Percentiles rank a stretch among this genome's conserved stretches.
Conservation (phyloP, 352 stramenopile genomes). For the Plasmopara viticola region DNA sequence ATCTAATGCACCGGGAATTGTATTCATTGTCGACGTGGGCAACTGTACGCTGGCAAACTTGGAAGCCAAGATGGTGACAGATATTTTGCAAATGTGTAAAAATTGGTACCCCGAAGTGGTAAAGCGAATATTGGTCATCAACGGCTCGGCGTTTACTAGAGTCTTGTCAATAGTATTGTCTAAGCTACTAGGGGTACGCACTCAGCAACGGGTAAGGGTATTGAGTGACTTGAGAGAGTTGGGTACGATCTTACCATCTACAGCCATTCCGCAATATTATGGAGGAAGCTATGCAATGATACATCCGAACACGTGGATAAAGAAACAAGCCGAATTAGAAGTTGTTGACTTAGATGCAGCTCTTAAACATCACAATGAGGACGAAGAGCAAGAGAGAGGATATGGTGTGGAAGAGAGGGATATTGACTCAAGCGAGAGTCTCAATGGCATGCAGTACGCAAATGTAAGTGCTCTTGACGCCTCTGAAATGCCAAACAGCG, state of each 20-base stretch:
- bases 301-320: constrained; percentile 50
- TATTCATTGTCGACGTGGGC: constrained; percentile 66
- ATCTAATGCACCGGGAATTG: constrained; percentile 46
- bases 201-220: constrained; percentile 47
- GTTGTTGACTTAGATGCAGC: constrained; percentile 49
- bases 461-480: constrained; percentile 52
- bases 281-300: constrained; percentile 51
- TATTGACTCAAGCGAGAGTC: constrained; percentile 26
- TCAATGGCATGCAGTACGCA: constrained; percentile 82
- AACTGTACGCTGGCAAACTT: constrained; percentile 40
- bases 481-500: constrained; percentile 64
- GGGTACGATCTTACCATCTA: constrained; percentile 34
- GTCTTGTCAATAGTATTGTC: constrained; percentile 47
- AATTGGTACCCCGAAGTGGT: constrained; percentile 62
- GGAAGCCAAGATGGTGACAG: constrained; percentile 58
- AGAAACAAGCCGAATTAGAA: constrained; percentile 67
- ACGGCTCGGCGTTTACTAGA: constrained; percentile 46
- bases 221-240: constrained; percentile 41
- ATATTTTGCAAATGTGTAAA: constrained; percentile 54
- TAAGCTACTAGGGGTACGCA: constrained; percentile 41
- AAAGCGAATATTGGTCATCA: constrained; percentile 53
- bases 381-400: constrained; percentile 45
- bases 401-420: constrained; percentile 23
- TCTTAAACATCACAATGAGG: constrained; percentile 11
- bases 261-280: constrained; percentile 53